Percentiles rank a stretch among this genome's conserved stretches.
These are phyloP conservation scores for Phytopythium oedochilum DNA, from an alignment of 352 stramenopile species.

Conservation along the genomic window DNA sequence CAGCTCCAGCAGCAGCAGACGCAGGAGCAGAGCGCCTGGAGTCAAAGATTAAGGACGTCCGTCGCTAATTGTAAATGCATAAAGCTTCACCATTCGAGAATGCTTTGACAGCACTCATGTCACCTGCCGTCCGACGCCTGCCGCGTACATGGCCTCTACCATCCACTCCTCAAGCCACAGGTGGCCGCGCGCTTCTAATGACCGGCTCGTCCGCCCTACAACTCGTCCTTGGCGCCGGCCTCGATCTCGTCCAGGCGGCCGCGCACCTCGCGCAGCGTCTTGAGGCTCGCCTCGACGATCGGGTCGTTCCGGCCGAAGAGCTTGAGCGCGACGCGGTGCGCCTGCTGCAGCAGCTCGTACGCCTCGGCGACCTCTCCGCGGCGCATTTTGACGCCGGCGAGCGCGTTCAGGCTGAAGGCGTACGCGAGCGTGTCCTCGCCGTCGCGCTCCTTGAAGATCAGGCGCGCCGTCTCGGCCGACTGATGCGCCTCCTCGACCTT, in stretches of 20 bases:
- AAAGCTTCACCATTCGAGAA: too few species aligned
- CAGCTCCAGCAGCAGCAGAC: too few species aligned
- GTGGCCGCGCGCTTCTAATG: not conserved
- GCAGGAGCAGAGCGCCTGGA: too few species aligned
- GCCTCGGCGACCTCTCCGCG: conserved; percentile 50
- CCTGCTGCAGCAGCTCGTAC: conserved; percentile 55
- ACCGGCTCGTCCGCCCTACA: conserved; percentile 12
- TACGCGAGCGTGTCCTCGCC: conserved; percentile 60
- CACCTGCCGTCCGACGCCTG: too few species aligned
- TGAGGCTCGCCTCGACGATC: conserved; percentile 57
- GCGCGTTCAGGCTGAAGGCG: conserved; percentile 78
- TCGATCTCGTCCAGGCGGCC: conserved; percentile 42
- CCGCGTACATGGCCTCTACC: too few species aligned
- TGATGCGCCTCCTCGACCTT: conserved; percentile 34
- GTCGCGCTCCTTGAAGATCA: conserved; percentile 60
- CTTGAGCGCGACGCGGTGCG: conserved; percentile 62
- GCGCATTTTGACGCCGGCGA: conserved; percentile 73
- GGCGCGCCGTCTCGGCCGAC: conserved; percentile 35
- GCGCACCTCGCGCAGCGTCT: conserved; percentile 63
- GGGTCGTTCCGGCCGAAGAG: conserved; percentile 55
- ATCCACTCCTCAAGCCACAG: too few species aligned
- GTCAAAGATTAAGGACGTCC: too few species aligned
- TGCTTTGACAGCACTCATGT: too few species aligned
- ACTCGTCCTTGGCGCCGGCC: conserved; percentile 25
- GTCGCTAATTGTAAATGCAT: too few species aligned